These are phyloP conservation scores for Cardiospermum halicacabum DNA, from an alignment of 345 rosid genomes.

Conservation along the genomic window DNA sequence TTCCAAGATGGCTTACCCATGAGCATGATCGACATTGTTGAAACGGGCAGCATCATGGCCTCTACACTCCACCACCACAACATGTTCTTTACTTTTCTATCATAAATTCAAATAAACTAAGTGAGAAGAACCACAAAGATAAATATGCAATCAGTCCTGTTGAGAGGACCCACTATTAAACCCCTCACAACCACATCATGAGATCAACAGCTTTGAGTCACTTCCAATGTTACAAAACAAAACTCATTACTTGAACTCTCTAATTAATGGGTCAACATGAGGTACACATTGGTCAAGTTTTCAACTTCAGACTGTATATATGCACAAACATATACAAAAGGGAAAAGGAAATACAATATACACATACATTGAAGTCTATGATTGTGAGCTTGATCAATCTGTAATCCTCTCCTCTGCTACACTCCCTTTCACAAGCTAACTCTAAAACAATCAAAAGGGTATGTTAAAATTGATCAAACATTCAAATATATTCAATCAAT, in stretches of 20 bases:
- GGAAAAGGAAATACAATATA: background rate
- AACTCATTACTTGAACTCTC: no score
- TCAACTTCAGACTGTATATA: no score
- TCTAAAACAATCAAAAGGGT: conserved; percentile 35
- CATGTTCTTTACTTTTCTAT: conserved; percentile 69
- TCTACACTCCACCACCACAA: conserved; percentile 78
- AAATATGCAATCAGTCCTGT: no score
- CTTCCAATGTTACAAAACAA: no score
- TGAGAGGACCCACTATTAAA: no score
- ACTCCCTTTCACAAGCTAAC: conserved; percentile 84
- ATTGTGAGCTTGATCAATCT: conserved; percentile 80
- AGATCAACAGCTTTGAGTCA: no score
- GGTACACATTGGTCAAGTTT: no score
- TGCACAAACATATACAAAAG: background rate
- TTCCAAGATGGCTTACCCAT: conserved; percentile 51
- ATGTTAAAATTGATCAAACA: background rate
- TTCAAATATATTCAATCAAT: background rate
- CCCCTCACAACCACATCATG: no score
- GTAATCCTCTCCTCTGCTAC: conserved; percentile 94
- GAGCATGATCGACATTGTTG: conserved; percentile 65
- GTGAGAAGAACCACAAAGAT: background rate
- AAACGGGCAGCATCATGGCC: conserved; percentile 96
- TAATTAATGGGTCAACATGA: no score
- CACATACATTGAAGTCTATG: conserved; percentile 57
- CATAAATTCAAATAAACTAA: conserved; percentile 6